Evolutionary conservation across 192 early-diverging fungal genomes (phyloP).

Genomic region (Entomortierella chlamydospora): DNA sequence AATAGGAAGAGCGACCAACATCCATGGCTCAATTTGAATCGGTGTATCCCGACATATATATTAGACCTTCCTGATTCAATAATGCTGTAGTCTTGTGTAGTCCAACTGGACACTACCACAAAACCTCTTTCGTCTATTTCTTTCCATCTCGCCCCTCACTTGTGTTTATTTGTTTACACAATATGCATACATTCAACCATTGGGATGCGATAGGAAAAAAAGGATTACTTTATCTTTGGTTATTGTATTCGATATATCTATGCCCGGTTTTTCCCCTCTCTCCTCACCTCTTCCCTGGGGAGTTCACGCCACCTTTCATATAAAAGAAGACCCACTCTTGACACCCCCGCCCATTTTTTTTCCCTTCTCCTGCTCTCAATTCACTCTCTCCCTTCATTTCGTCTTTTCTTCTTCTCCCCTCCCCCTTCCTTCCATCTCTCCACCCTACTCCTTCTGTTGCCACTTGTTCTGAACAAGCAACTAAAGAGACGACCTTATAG

Average conservation of each 20-base stretch:
- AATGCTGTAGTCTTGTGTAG: too few relatives aligned
- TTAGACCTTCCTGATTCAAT: too few relatives aligned
- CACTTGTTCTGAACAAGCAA: conserved; percentile 14
- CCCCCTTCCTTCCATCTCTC: conserved; percentile 2
- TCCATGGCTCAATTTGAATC: too few relatives aligned
- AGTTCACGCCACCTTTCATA: background rate
- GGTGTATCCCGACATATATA: too few relatives aligned
- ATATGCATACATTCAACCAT: background rate
- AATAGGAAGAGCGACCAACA: too few relatives aligned
- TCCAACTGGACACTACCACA: background rate
- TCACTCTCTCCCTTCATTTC: background rate
- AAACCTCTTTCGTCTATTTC: too few relatives aligned
- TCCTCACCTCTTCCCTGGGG: background rate
- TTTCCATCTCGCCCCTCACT: background rate
- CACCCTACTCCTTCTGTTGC: background rate
- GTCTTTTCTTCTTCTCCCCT: conserved; percentile 2
- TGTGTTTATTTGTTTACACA: conserved; percentile 1
- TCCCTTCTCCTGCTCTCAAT: background rate
- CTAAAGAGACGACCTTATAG: background rate
- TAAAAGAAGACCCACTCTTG: conserved; percentile 2
- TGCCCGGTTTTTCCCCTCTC: background rate
- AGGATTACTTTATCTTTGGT: too few relatives aligned
- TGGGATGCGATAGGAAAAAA: conserved; percentile 8
- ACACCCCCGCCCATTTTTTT: background rate
- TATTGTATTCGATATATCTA: too few relatives aligned